phyloP scores from a whole-genome alignment of 2,329 filamentous ascomycete species.

The Aspergillus thermomutatus region DNA sequence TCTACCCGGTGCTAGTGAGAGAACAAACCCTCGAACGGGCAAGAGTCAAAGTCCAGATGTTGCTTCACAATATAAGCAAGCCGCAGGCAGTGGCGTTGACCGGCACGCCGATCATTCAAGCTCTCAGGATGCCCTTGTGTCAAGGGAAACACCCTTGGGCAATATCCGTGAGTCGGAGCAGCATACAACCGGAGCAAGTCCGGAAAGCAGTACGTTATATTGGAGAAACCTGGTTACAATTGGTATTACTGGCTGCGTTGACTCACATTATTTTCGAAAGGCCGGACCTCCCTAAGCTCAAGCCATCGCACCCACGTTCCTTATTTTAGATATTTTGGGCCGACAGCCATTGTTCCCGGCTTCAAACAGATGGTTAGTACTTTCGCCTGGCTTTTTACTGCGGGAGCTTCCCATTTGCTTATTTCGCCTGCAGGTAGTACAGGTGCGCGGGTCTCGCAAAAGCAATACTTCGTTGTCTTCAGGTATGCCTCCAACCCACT shows the following conservation, averaged over 20 bases:
- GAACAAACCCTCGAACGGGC: conserved; percentile 14
- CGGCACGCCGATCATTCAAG: conserved; percentile 15
- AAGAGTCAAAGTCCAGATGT: conserved; percentile 28
- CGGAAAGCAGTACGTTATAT: conserved; percentile 34
- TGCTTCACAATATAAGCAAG: conserved; percentile 8
- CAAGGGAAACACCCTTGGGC: conserved; percentile 15
- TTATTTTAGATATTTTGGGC: conserved; percentile 87
- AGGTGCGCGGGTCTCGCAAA: conserved; percentile 55
- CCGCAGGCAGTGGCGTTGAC: conserved; percentile 6
- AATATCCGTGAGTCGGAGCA: conserved; percentile 24
- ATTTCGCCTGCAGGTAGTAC: conserved; percentile 53
- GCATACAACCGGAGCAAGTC: conserved; percentile 26
- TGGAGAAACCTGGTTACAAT: not conserved
- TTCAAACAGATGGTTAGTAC: conserved; percentile 80
- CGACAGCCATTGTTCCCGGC: conserved; percentile 84
- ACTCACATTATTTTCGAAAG: conserved; percentile 17
- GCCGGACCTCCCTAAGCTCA: conserved; percentile 37
- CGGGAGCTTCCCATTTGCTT: conserved; percentile 10
- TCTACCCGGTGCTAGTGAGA: conserved; percentile 16
- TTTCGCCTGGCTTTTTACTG: not conserved
- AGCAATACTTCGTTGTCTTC: conserved; percentile 40
- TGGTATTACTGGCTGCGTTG: not conserved
- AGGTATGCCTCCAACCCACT: conserved; percentile 22
- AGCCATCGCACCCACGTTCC: conserved; percentile 57
- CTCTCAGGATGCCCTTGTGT: conserved; percentile 9